phyloP scores from a whole-genome alignment of 2,329 filamentous ascomycete genomes.

The Apiospora pterosperma region DNA sequence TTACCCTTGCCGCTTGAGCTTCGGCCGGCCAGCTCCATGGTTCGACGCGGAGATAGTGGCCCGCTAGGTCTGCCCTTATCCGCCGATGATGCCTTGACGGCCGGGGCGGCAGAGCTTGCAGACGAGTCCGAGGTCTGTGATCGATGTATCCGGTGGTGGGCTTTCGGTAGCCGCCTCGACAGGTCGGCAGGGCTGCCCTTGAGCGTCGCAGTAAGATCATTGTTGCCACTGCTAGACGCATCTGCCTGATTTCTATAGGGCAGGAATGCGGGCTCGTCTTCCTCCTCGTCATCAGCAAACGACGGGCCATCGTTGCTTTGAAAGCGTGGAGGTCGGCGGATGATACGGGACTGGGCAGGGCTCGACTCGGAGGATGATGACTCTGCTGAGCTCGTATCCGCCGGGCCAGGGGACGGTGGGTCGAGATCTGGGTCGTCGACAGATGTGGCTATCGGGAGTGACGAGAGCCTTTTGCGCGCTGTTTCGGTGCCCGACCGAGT shows the following conservation, averaged over 20 bases:
- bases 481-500: constrained; percentile 19
- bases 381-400: constrained; percentile 33
- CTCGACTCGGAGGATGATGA: constrained; percentile 38
- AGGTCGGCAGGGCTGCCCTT: constrained; percentile 38
- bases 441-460: constrained; percentile 36
- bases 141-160: constrained; percentile 32
- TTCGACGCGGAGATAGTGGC: constrained; percentile 56
- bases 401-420: constrained; percentile 39
- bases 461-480: constrained; percentile 42
- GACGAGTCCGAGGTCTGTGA: constrained; percentile 64
- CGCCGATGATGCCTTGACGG: constrained; percentile 25
- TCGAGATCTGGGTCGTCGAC: constrained; percentile 33
- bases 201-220: constrained; percentile 52
- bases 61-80: constrained; percentile 34
- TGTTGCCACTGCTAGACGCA: constrained; percentile 22
- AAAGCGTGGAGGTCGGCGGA: constrained; percentile 55
- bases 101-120: constrained; percentile 45
- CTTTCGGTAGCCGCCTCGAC: constrained; percentile 26
- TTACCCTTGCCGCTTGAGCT: constrained; percentile 50
- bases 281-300: constrained; percentile 51
- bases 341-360: constrained; percentile 57
- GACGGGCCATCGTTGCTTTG: constrained; percentile 33
- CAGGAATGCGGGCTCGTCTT: constrained; percentile 55
- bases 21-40: constrained; percentile 53
- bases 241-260: constrained; percentile 35